Base-by-base conservation (phyloP, 208 protist species). In the Trypanosoma boissoni region DNA sequence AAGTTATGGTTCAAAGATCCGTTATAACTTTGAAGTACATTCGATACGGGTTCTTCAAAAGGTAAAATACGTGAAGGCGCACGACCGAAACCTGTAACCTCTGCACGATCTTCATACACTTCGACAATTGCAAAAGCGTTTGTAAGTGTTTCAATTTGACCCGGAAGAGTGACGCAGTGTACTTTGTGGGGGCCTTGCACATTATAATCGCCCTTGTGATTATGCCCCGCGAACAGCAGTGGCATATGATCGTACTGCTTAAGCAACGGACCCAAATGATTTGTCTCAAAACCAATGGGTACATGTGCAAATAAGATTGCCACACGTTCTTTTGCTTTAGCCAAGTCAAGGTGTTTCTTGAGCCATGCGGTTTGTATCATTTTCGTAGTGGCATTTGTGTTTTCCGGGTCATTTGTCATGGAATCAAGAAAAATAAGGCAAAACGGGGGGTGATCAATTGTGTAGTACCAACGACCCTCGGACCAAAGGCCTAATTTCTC, bases 71-170 rank as follows among this genome's bases (percentile, higher is more conserved):
- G 48, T 18, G 60, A 64, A 20, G 68, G 62, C 18, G 66, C 60
- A 39, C 68, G 58, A 54, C 68, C 68, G 32, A 74, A 74, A 12
- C 68, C 68, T 24, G 62, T 63, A 31, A 74, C 18, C 55, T 74
- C 68, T 27, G 61, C 61, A 32, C 62, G 20, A 56, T 74, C 63
- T 21, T 61, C 43, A 56, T 72, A 74, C 1, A 74, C 36, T 48
- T 74, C 62, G 27, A 70, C 29, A 16, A 68, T 49, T 5, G 68
- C 68, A 54, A 71, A 74, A 1, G 68, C 62, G 44, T 74, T 74
- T 8, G 46, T 34, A 27, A 63, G 21, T 28, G 68, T 72, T 43
- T 74, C 62, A 51, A 74, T 72, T 56, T 68, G 59, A 7, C 62
- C 68, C 14, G 59, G 27, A 9, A 74, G 26, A 10, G 60, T 74